Percentiles rank a stretch among this genome's conserved stretches.
Evolutionary conservation across 768 basidiomycete genomes (phyloP).

Genomic region (Heimioporus sp.): DNA sequence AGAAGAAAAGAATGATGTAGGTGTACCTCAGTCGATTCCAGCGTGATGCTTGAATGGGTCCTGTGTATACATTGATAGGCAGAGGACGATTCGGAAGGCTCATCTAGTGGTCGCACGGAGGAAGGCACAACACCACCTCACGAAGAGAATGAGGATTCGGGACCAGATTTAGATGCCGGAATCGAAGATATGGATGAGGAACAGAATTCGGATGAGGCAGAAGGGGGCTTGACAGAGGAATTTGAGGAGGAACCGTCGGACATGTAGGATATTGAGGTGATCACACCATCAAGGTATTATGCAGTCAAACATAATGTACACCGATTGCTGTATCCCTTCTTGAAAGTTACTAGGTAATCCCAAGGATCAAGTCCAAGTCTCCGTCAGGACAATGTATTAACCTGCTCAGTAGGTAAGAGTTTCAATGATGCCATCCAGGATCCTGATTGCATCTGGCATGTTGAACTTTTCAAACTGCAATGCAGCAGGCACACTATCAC

Average conservation of each 20-base stretch:
- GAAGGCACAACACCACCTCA: constrained; percentile 30
- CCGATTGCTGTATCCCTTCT: neutral
- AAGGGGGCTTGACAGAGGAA: constrained; percentile 50
- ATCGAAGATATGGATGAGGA: constrained; percentile 42
- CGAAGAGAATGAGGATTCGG: constrained; percentile 42
- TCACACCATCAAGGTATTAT: neutral
- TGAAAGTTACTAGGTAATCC: neutral
- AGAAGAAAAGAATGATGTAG: constrained; percentile 84
- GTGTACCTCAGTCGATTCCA: constrained; percentile 14
- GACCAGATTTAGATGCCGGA: constrained; percentile 36
- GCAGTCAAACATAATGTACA: neutral
- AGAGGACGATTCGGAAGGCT: constrained; percentile 34
- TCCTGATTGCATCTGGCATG: constrained; percentile 81
- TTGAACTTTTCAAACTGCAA: constrained; percentile 91
- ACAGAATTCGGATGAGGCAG: constrained; percentile 41
- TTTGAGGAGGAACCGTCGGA: constrained; percentile 46
- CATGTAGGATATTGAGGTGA: neutral
- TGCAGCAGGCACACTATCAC: constrained; percentile 69
- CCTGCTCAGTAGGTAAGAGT: constrained; percentile 63
- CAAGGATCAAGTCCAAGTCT: neutral
- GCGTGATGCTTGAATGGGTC: neutral
- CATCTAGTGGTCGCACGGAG: constrained; percentile 31
- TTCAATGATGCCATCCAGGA: constrained; percentile 82
- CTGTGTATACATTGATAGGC: constrained; percentile 20
- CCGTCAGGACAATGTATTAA: neutral